Conservation (phyloP, 257 asterid species). For the Fraxinus cuspidata region DNA sequence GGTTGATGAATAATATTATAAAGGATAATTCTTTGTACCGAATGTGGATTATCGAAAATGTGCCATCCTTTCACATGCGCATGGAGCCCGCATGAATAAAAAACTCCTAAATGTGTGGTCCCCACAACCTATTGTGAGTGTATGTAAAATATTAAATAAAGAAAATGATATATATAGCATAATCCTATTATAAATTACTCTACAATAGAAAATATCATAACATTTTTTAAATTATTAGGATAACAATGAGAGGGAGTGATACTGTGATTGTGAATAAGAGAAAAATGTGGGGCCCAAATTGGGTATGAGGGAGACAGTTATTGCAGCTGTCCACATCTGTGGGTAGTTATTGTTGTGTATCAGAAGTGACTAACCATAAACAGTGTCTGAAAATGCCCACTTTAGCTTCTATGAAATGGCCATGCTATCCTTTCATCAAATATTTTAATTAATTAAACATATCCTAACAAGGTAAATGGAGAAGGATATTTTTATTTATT, state of each 20-base stretch:
- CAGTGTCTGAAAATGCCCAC: background rate
- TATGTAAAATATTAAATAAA: too few relatives aligned
- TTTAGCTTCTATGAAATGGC: background rate
- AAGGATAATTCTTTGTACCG: too few relatives aligned
- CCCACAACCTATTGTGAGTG: too few relatives aligned
- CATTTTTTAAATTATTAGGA: background rate
- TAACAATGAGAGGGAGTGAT: background rate
- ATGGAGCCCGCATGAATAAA: too few relatives aligned
- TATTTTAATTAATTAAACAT: background rate
- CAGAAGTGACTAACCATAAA: background rate
- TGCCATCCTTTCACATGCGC: too few relatives aligned
- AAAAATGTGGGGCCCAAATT: background rate
- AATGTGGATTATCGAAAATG: too few relatives aligned
- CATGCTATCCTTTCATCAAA: background rate
- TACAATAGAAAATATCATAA: too few relatives aligned
- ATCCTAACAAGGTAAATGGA: background rate
- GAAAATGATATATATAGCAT: too few relatives aligned
- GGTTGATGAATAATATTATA: background rate
- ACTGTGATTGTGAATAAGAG: background rate
- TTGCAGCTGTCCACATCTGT: slow-evolving; percentile 4
- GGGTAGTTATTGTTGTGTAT: slow-evolving; percentile 7
- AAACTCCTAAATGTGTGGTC: too few relatives aligned
- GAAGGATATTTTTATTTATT: background rate
- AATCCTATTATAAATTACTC: too few relatives aligned
- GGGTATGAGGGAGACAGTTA: background rate